Evolutionary conservation across 2,329 filamentous ascomycete genomes (phyloP).

Genomic region (Ophiocordyceps camponoti-saundersi): DNA sequence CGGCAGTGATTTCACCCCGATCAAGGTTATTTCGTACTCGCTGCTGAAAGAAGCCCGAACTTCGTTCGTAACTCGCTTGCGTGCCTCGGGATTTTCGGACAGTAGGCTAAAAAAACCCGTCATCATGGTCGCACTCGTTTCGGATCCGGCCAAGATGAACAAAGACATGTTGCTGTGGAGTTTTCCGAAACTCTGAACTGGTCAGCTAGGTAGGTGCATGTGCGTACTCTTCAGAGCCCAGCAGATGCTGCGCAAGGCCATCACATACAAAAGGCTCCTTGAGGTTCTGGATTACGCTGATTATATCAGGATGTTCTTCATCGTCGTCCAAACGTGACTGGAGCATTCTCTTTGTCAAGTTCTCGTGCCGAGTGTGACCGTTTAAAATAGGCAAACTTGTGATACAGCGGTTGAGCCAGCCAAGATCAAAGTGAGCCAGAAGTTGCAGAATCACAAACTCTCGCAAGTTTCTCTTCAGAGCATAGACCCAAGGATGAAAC

Average conservation of each 20-base stretch:
- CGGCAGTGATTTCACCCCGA: constrained; percentile 2
- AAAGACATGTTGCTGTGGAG: constrained; percentile 5
- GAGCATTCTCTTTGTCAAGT: background rate
- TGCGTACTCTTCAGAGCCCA: no score
- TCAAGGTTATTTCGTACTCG: constrained; percentile 2
- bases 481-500: constrained; percentile 9
- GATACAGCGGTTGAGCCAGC: background rate
- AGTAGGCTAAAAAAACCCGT: constrained; percentile 10
- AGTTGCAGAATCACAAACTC: background rate
- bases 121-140: constrained; percentile 13
- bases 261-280: background rate
- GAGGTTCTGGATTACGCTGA: background rate
- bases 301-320: background rate
- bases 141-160: constrained; percentile 10
- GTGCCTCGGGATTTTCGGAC: constrained; percentile 10
- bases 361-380: background rate
- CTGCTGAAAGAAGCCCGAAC: constrained; percentile 1
- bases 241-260: no score
- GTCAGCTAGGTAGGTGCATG: no score
- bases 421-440: background rate
- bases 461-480: background rate
- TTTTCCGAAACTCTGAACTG: constrained; percentile 4
- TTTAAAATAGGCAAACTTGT: background rate
- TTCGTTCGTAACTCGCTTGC: constrained; percentile 17
- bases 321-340: background rate